These are phyloP conservation scores for Aureobasidium sp. DNA, from an alignment of 2,329 filamentous ascomycete species.

Conservation along the genomic window DNA sequence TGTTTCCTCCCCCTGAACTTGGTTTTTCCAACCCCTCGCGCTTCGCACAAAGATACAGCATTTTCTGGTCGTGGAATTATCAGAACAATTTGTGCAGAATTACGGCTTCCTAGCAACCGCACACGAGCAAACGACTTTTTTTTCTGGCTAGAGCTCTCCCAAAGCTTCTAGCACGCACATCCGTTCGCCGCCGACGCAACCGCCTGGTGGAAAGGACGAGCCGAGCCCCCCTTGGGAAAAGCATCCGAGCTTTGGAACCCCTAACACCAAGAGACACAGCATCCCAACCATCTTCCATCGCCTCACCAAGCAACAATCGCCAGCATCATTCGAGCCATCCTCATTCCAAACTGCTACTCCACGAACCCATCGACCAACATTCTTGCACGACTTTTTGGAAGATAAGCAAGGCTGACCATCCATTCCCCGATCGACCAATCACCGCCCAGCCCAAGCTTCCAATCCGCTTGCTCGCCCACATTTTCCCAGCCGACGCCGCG, in stretches of 20 bases:
- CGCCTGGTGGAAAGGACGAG: background rate
- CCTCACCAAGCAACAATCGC: conserved; percentile 1
- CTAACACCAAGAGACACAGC: conserved; percentile 5
- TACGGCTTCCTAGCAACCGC: background rate
- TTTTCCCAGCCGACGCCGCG: conserved; percentile 6
- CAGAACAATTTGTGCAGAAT: conserved; percentile 6
- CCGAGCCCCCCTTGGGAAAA: background rate
- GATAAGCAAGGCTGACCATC: conserved; percentile 12
- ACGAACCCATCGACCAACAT: background rate
- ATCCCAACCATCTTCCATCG: conserved; percentile 7
- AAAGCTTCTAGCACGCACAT: conserved; percentile 3
- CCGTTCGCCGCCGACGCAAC: conserved; percentile 13
- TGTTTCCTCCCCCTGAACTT: background rate
- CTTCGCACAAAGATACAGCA: background rate
- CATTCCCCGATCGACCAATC: conserved; percentile 11
- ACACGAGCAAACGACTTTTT: conserved; percentile 7
- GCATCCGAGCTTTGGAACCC: conserved; percentile 10
- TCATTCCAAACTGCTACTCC: background rate
- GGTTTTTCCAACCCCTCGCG: background rate
- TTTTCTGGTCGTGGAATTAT: background rate
- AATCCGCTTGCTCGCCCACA: conserved; percentile 8
- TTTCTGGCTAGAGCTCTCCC: conserved; percentile 4
- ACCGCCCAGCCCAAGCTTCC: conserved; percentile 3
- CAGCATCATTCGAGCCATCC: background rate
- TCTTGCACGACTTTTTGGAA: background rate